Evolutionary conservation across 108 stramenopile genomes (phyloP).

Genomic region (Thalassiosira profunda): DNA sequence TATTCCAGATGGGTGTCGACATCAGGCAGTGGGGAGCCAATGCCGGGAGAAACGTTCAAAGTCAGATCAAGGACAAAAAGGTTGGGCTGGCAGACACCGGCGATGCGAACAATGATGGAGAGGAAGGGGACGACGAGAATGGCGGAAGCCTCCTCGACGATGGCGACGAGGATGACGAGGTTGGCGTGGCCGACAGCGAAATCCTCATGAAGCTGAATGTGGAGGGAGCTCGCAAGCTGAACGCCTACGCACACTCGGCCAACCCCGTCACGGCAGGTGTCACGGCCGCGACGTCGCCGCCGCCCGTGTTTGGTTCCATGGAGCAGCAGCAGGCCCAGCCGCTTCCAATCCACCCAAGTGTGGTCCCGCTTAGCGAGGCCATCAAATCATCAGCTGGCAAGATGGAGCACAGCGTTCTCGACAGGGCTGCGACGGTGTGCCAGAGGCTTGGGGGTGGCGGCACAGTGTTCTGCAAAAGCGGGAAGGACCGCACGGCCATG

Average conservation of each 20-base stretch:
- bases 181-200: slow-evolving; percentile 75
- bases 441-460: slow-evolving; percentile 83
- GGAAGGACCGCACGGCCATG: slow-evolving; percentile 96
- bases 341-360: slow-evolving; percentile 67
- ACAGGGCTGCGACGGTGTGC: slow-evolving; percentile 73
- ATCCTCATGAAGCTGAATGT: slow-evolving; percentile 82
- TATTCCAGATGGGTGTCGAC: slow-evolving; percentile 93
- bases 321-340: slow-evolving; percentile 34
- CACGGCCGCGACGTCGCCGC: slow-evolving; percentile 15
- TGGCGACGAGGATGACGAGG: slow-evolving; percentile 76
- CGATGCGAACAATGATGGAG: too few relatives aligned
- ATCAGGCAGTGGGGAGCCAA: slow-evolving; percentile 91
- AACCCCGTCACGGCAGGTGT: slow-evolving; percentile 36
- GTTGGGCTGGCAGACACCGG: too few relatives aligned
- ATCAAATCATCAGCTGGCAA: slow-evolving; percentile 77
- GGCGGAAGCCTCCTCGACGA: slow-evolving; percentile 57
- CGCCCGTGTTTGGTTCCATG: slow-evolving; percentile 17
- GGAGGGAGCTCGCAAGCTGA: slow-evolving; percentile 87
- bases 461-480: slow-evolving; percentile 92
- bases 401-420: slow-evolving; percentile 89
- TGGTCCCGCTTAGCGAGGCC: slow-evolving; percentile 64
- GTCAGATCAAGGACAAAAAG: slow-evolving; percentile 53
- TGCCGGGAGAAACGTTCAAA: slow-evolving; percentile 60
- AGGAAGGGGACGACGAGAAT: too few relatives aligned
- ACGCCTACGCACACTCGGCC: slow-evolving; percentile 81